Conservation (phyloP, 108 stramenopile genomes). For the Skeletonema costatum region DNA sequence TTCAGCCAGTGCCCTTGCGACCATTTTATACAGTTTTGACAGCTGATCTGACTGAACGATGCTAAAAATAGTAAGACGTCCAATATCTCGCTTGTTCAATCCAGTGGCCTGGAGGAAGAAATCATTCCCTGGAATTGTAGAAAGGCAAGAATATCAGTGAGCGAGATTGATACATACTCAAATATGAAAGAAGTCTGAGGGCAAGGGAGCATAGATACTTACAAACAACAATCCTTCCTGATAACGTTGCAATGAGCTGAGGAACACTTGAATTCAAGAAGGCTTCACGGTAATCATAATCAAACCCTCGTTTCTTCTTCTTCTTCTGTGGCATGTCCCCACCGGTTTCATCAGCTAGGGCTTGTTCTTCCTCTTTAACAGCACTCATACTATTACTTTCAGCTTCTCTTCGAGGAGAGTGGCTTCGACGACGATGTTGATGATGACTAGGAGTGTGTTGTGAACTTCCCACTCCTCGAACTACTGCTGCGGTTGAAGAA, state of each 20-base stretch:
- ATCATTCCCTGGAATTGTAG: conserved; percentile 59
- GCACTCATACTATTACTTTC: conserved; percentile 3
- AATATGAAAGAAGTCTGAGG: too few species aligned
- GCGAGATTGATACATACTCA: not conserved
- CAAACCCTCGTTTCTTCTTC: conserved; percentile 63
- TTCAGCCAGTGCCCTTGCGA: conserved; percentile 58
- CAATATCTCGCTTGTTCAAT: conserved; percentile 52
- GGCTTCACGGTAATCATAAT: conserved; percentile 76
- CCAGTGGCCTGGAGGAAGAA: conserved; percentile 73
- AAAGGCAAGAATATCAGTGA: not conserved
- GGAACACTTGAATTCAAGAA: conserved; percentile 80
- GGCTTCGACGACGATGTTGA: conserved; percentile 3
- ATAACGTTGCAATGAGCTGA: conserved; percentile 78
- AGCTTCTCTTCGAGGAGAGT: not conserved
- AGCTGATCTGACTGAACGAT: conserved; percentile 75
- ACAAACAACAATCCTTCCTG: conserved; percentile 77
- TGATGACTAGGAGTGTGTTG: not conserved
- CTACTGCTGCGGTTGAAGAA: conserved; percentile 71
- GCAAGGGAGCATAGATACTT: conserved; percentile 5
- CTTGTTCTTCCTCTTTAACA: not conserved
- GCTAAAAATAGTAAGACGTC: conserved; percentile 75
- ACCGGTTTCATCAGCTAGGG: not conserved
- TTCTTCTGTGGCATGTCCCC: not conserved
- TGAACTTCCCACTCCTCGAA: conserved; percentile 36
- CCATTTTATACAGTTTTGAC: conserved; percentile 78